Evolutionary conservation across 345 rosid species (phyloP).

Genomic region (Camelina neglecta): DNA sequence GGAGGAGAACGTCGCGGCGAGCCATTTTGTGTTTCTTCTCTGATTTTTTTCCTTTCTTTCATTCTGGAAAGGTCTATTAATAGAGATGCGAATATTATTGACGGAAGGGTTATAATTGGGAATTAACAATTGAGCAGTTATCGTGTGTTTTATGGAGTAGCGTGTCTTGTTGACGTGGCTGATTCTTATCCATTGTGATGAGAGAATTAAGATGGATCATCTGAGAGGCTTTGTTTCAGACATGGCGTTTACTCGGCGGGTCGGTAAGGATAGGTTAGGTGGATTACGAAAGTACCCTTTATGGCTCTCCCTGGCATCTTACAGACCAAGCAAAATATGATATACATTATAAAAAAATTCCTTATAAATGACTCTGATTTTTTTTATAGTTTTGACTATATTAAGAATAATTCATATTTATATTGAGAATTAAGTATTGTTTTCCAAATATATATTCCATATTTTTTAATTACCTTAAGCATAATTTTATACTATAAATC

Average conservation of each 20-base stretch:
- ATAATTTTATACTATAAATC: too few relatives aligned
- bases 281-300: constrained; percentile 24
- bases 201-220: not conserved
- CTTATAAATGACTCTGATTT: not conserved
- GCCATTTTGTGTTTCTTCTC: constrained; percentile 27
- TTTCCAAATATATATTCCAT: not conserved
- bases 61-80: constrained; percentile 1
- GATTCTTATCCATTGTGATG: not conserved
- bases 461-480: not conserved
- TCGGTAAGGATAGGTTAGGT: not conserved
- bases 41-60: not conserved
- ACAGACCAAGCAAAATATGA: constrained; percentile 6
- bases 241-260: constrained; percentile 36
- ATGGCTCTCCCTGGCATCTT: not conserved
- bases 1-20: constrained; percentile 38
- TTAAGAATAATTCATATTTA: not conserved
- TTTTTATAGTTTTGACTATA: not conserved
- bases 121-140: not conserved
- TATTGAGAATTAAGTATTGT: not conserved
- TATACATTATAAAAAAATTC: too few relatives aligned
- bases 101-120: constrained; percentile 15
- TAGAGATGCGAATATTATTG: constrained; percentile 39
- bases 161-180: constrained; percentile 23
- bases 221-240: constrained; percentile 15
- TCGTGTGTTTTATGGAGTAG: constrained; percentile 26